Base-by-base conservation (phyloP, 371 early-diverging fungal species). In the Circinella minor region DNA sequence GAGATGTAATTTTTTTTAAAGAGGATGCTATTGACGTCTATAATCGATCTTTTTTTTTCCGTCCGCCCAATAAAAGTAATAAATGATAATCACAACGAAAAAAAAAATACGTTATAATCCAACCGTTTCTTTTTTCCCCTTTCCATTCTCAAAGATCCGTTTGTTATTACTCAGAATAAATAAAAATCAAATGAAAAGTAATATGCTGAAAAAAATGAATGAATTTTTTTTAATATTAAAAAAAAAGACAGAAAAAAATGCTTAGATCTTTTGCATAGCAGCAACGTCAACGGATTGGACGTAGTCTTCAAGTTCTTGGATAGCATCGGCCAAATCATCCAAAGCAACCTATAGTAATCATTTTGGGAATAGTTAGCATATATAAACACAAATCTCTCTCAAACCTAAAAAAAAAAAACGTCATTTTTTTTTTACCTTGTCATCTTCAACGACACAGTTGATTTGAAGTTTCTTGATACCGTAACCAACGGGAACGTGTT, bases 401-500 rank as follows among this genome's bases (percentile, higher is more conserved):
- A 51, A 51, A 51, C 15, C 1, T 0, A 51, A 51, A 17, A 13
- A 7, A 13, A 14, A 5, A 51, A 17, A 14, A 14, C 4, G 57
- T 57, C n/a, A n/a, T n/a, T n/a, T n/a, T n/a, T n/a, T n/a, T n/a
- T n/a, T n/a, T 67, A 95, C 94, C 89, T 93, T 94, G 71, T 92
- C 96, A 81, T 98, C 98, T 82, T 94, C 95, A 73, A 98, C 89
- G 78, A 95, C 95, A 82, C 91, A 91, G 85, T 89, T 91, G 88
- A 98, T 95, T 80, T 91, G 94, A 81, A 97, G 92, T 91, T 97
- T 96, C 79, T 79, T 92, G 88, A 96, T 93, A 84, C 98, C 98
- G 85, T 88, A 96, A 77, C 96, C 97, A 75, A 97, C 86, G 67
- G 96, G 78, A 62, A 91, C 82, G 62, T 89, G 87, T 86, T 94